Base-by-base conservation (phyloP, 768 basidiomycete genomes). In the Collybia nuda region DNA sequence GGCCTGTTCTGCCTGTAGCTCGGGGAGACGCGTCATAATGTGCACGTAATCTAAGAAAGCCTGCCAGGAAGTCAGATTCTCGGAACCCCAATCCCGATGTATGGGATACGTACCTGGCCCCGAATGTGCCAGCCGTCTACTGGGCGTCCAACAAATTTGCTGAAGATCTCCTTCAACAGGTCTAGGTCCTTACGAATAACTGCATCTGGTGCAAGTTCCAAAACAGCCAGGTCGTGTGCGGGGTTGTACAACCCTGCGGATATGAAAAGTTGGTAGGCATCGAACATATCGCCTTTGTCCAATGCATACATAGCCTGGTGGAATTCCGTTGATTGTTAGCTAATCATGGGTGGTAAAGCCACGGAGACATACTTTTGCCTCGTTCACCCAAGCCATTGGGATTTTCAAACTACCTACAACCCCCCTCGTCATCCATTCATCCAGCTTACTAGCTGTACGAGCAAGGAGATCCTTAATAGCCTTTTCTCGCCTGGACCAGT, bases 121-220 rank as follows among this genome's bases (percentile, higher is more conserved):
- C 88, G 85, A 29, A 82, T 76, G 59, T 86, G 78, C 95, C 95
- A 97, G 7, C 83, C 83, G 38, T 82, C 81, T 8, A 95, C 78
- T 2, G 72, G 64, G 35, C 75, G 74, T 9, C 76, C 78, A 19
- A 72, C 73, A 56, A 98, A 84, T 7, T 76, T 76, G 44, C 70
- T 73, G 57, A 98, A 90, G 19, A 98, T 65, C n/a, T 76, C 75
- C 29, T 74, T 72, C 19, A 97, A 68, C 11, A 96, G 73, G 2
- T 77, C 79, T 6, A 73, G 59, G 61, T 89, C 86, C 38, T 76
- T 76, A 7, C 84, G 74, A 24, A 98, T 76, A 48, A 97, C 75
- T 0, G 88, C 91, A 56, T 98, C 96, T 1, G 93, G 90, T 5
- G 89, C 91, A 6, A 99, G 79, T 52, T 94, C 86, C n/a, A 76